phyloP scores from a whole-genome alignment of 1,284 basidiomycete genomes.

The Tilletiaria anomala region DNA sequence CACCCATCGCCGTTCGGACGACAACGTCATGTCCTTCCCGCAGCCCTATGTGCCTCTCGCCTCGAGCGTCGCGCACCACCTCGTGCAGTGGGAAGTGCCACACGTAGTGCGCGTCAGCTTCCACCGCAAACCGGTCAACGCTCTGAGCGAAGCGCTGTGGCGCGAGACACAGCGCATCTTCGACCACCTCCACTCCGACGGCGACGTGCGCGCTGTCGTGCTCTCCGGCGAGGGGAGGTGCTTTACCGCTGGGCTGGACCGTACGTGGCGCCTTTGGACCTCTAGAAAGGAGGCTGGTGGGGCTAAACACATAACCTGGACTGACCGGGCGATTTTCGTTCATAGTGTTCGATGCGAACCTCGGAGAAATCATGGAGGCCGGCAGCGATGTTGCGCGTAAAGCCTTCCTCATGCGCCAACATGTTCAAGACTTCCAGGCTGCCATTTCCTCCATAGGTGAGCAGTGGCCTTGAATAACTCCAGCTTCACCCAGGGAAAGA shows the following conservation, averaged over 20 bases:
- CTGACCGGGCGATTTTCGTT: no score
- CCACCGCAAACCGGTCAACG: slow-evolving; percentile 31
- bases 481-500: no score
- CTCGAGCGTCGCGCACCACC: slow-evolving; percentile 15
- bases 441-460: slow-evolving; percentile 22
- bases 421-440: slow-evolving; percentile 36
- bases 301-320: no score
- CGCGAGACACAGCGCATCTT: slow-evolving; percentile 29
- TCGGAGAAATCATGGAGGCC: slow-evolving; percentile 8
- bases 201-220: slow-evolving; percentile 30
- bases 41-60: slow-evolving; percentile 11
- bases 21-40: slow-evolving; percentile 18
- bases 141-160: slow-evolving; percentile 31
- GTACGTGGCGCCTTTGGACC: no score
- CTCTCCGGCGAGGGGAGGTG: slow-evolving; percentile 29
- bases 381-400: slow-evolving; percentile 27
- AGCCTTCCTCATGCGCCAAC: slow-evolving; percentile 18
- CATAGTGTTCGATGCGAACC: no score
- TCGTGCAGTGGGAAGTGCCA: slow-evolving; percentile 15
- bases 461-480: neutral
- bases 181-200: slow-evolving; percentile 15
- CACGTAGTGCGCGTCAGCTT: slow-evolving; percentile 28
- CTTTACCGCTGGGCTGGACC: slow-evolving; percentile 39
- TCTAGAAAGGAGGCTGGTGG: no score
- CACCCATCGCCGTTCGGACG: no score